These are phyloP conservation scores for Ceratocystis huliohia DNA, from an alignment of 2,329 filamentous ascomycete species.

Conservation along the genomic window DNA sequence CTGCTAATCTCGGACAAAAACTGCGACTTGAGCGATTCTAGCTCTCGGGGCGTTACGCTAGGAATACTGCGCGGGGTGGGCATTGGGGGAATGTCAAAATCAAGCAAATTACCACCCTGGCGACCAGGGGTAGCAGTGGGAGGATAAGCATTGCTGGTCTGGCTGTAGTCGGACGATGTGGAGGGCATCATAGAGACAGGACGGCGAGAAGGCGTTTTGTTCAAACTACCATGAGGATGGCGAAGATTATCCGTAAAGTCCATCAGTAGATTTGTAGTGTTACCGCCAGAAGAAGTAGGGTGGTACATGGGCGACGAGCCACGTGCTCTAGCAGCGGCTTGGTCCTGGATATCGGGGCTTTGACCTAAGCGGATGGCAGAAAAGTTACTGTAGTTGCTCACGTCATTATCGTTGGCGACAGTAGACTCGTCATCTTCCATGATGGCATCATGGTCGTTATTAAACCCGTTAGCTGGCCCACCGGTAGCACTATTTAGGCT, in stretches of 20 bases:
- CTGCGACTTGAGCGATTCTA: conserved; percentile 81
- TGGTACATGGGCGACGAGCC: conserved; percentile 33
- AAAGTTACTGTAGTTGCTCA: conserved; percentile 79
- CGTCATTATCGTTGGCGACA: conserved; percentile 55
- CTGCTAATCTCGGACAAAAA: conserved; percentile 89
- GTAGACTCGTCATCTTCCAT: conserved; percentile 28
- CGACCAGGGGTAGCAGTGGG: conserved; percentile 37
- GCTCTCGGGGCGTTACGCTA: conserved; percentile 77
- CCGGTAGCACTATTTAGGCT: conserved; percentile 24
- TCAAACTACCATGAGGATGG: conserved; percentile 26
- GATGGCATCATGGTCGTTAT: conserved; percentile 20
- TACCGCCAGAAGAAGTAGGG: conserved; percentile 32
- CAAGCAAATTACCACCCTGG: conserved; percentile 54
- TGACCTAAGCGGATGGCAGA: conserved; percentile 57
- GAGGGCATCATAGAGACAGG: conserved; percentile 24
- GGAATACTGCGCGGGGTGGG: conserved; percentile 87
- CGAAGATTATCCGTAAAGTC: conserved; percentile 73
- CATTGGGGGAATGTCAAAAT: conserved; percentile 75
- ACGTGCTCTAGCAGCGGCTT: conserved; percentile 30
- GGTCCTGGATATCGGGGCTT: conserved; percentile 10
- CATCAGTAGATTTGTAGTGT: conserved; percentile 66
- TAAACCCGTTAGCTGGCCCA: conserved; percentile 22
- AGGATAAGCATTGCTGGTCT: conserved; percentile 21
- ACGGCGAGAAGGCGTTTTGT: conserved; percentile 27
- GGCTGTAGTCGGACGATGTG: conserved; percentile 1